These are phyloP conservation scores for Chrysosporium queenslandicum DNA, from an alignment of 2,329 filamentous ascomycete genomes.

Conservation along the genomic window DNA sequence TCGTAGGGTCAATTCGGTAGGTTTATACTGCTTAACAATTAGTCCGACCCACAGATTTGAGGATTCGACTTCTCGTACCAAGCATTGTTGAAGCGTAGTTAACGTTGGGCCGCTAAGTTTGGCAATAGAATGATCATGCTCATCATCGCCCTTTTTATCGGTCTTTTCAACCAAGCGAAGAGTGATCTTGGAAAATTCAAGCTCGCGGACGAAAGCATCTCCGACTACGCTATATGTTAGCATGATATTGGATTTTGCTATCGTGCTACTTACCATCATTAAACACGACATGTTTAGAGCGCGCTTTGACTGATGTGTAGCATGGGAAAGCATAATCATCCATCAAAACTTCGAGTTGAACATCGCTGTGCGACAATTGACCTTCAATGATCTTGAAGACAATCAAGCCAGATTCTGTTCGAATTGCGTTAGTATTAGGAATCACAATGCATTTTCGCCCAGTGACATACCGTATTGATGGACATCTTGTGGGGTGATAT, in stretches of 20 bases:
- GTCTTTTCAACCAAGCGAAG: conserved; percentile 73
- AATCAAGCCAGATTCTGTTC: conserved; percentile 72
- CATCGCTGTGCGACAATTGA: conserved; percentile 65
- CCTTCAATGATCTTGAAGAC: conserved; percentile 92
- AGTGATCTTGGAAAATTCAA: conserved; percentile 92
- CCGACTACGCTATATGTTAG: conserved; percentile 46
- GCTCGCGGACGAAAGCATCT: conserved; percentile 88
- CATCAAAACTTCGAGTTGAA: conserved; percentile 76
- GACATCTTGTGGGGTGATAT: conserved; percentile 68
- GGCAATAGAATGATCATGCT: conserved; percentile 64
- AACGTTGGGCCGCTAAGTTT: conserved; percentile 77
- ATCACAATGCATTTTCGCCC: too few species aligned
- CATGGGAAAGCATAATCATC: conserved; percentile 91
- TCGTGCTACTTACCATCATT: conserved; percentile 56
- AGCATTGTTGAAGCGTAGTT: conserved; percentile 74
- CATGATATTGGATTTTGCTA: neutral
- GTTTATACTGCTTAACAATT: conserved; percentile 59
- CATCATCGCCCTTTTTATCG: conserved; percentile 56
- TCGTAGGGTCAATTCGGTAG: conserved; percentile 69
- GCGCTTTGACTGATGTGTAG: conserved; percentile 70
- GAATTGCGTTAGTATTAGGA: conserved; percentile 22
- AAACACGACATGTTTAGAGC: conserved; percentile 59
- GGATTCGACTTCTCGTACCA: conserved; percentile 47
- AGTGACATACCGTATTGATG: conserved; percentile 59
- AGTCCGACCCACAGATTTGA: neutral